A percentile compares a stretch with the other conserved stretches of the same genome.
These are phyloP conservation scores for Zychaea mexicana DNA, from an alignment of 371 early-diverging fungal species.

Conservation along the genomic window DNA sequence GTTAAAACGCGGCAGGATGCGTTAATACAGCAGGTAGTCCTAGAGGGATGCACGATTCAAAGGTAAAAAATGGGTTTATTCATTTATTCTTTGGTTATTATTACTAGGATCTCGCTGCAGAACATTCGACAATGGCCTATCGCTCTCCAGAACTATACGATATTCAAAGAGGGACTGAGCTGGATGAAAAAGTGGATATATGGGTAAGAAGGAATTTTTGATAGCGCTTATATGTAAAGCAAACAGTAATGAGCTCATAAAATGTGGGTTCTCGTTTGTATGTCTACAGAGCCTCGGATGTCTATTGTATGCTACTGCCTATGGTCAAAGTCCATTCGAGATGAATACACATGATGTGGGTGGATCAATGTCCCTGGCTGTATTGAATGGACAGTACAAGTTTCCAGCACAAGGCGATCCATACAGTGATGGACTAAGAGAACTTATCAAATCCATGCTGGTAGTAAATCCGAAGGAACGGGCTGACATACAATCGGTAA, in stretches of 20 bases:
- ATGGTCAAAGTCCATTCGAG: slow-evolving; percentile 73
- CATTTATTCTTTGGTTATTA: neutral
- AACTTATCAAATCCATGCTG: slow-evolving; percentile 64
- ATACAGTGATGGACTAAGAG: slow-evolving; percentile 62
- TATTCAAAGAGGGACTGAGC: slow-evolving; percentile 58
- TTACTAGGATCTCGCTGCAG: slow-evolving; percentile 40
- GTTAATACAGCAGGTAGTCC: slow-evolving; percentile 53
- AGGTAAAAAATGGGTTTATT: neutral
- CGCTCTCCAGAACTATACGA: slow-evolving; percentile 82
- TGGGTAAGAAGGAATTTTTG: slow-evolving; percentile 51
- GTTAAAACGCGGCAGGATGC: slow-evolving; percentile 64
- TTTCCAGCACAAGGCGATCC: slow-evolving; percentile 48
- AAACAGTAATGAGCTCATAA: no score
- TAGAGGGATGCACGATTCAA: neutral
- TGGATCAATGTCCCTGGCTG: slow-evolving; percentile 72
- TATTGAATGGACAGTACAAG: slow-evolving; percentile 59
- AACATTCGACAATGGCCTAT: slow-evolving; percentile 72
- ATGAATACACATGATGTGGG: slow-evolving; percentile 66
- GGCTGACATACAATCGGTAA: slow-evolving; percentile 58
- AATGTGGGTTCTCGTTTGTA: no score
- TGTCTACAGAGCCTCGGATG: slow-evolving; percentile 63
- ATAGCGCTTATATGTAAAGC: neutral
- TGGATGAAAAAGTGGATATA: slow-evolving; percentile 77
- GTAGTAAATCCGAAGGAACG: slow-evolving; percentile 64
- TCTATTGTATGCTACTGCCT: slow-evolving; percentile 72